Evolutionary conservation across 768 basidiomycete species (phyloP).

Genomic region (Phylloporus sp.): DNA sequence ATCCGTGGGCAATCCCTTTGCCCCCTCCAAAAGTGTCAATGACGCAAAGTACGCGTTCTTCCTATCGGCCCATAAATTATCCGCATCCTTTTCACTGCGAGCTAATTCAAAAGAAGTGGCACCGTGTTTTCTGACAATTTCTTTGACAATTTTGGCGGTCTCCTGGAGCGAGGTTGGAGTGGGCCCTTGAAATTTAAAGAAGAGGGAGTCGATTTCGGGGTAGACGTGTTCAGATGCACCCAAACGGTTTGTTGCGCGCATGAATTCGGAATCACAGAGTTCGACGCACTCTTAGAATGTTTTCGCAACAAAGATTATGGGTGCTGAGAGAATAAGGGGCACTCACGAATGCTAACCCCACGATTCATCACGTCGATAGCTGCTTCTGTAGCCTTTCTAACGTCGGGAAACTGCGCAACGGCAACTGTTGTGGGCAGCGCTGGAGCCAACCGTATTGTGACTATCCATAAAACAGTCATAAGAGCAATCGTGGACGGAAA

Average conservation of each 20-base stretch:
- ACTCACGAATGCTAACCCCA: conserved; percentile 74
- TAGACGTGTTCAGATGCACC: conserved; percentile 54
- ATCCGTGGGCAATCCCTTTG: conserved; percentile 67
- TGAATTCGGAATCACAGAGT: conserved; percentile 69
- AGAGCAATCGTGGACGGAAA: background rate
- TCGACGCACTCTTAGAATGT: conserved; percentile 70
- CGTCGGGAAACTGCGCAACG: conserved; percentile 74
- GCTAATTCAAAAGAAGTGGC: conserved; percentile 68
- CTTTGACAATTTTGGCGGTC: conserved; percentile 54
- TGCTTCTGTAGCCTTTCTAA: conserved; percentile 70
- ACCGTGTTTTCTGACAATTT: conserved; percentile 59
- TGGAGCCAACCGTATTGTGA: conserved; percentile 79
- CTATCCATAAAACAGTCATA: conserved; percentile 31
- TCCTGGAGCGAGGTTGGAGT: conserved; percentile 56
- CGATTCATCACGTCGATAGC: conserved; percentile 67
- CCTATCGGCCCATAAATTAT: conserved; percentile 68
- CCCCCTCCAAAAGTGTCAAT: conserved; percentile 53
- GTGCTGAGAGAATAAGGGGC: background rate
- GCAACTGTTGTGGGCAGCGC: conserved; percentile 80
- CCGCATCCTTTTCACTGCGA: conserved; percentile 57
- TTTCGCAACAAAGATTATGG: background rate
- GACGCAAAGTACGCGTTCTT: conserved; percentile 62
- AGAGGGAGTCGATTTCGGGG: conserved; percentile 64
- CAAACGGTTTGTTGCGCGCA: conserved; percentile 56
- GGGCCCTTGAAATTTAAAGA: conserved; percentile 85